These are phyloP conservation scores for Polysphondylium violaceum DNA, from an alignment of 78 protist genomes.

Conservation along the genomic window DNA sequence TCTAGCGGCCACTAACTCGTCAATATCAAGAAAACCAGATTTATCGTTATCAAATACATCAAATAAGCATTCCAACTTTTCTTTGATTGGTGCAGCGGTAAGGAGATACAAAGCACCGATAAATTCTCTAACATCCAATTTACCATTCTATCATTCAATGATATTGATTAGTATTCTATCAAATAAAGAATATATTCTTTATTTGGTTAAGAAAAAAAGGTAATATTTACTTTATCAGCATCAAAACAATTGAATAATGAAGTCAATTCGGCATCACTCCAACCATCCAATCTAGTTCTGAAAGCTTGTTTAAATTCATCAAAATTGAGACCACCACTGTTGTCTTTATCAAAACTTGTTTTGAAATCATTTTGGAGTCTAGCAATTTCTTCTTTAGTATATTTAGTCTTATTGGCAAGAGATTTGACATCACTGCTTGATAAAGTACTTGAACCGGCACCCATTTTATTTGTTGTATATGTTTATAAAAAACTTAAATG, in stretches of 20 bases:
- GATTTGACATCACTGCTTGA: background rate
- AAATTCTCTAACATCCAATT: constrained; percentile 7
- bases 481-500: constrained; percentile 8
- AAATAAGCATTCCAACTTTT: background rate
- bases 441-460: background rate
- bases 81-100: background rate
- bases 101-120: background rate
- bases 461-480: constrained; percentile 3
- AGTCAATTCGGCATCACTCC: background rate
- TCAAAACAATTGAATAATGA: constrained; percentile 2
- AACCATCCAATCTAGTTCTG: background rate
- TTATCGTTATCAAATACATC: constrained; percentile 13
- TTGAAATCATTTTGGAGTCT: background rate
- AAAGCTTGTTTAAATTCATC: background rate
- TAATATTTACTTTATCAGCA: constrained; percentile 11
- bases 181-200: background rate
- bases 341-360: background rate
- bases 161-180: background rate
- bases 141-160: constrained; percentile 10
- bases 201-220: background rate
- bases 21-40: constrained; percentile 3
- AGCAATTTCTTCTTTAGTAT: background rate
- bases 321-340: constrained; percentile 2
- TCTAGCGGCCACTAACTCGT: background rate
- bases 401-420: constrained; percentile 9